A percentile compares a stretch with the other conserved stretches of the same genome.
Evolutionary conservation across 1,284 basidiomycete species (phyloP).

Genomic region (Sutorius eximius): DNA sequence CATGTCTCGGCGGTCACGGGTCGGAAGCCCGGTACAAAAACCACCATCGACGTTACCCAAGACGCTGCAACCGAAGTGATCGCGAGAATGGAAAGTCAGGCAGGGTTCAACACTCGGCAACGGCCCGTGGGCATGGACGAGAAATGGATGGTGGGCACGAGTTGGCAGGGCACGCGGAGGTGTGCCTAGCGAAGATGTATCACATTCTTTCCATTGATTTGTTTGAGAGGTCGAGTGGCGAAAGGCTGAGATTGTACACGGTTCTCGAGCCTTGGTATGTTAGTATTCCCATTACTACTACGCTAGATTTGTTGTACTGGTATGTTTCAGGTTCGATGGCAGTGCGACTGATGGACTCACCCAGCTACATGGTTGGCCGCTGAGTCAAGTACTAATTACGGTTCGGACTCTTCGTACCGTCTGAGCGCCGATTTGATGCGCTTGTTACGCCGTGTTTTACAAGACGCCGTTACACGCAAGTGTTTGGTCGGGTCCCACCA

Average conservation of each 20-base stretch:
- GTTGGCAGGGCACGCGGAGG: conserved; percentile 7
- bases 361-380: background rate
- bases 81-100: conserved; percentile 26
- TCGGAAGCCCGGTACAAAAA: background rate
- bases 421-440: background rate
- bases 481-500: background rate
- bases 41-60: background rate
- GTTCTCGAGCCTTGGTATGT: background rate
- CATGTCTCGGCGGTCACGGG: background rate
- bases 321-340: background rate
- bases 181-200: conserved; percentile 1
- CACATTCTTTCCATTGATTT: conserved; percentile 21
- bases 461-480: background rate
- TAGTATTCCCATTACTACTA: background rate
- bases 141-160: background rate
- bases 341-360: background rate
- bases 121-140: conserved; percentile 1
- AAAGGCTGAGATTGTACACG: background rate
- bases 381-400: too few species aligned
- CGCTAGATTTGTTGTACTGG: conserved; percentile 20
- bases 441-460: background rate
- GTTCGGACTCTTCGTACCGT: too few species aligned
- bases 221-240: conserved; percentile 1
- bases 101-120: conserved; percentile 4
- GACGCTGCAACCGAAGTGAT: conserved; percentile 26